phyloP scores from a whole-genome alignment of 2,329 filamentous ascomycete species.

The Xylaria sp. region DNA sequence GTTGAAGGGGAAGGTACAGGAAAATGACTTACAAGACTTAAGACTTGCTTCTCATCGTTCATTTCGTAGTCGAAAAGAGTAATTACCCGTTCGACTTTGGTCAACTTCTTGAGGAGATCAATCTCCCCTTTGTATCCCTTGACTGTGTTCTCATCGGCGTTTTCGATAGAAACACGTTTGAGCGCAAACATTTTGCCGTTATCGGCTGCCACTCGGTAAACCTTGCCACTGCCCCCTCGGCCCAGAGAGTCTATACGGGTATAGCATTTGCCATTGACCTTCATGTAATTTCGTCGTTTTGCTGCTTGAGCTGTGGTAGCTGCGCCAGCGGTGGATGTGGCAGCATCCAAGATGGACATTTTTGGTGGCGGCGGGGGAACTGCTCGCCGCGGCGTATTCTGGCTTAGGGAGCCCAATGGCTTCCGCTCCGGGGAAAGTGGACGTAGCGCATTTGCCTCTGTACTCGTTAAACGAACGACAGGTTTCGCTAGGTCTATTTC shows the following conservation, averaged over 20 bases:
- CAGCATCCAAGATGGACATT: constrained; percentile 95
- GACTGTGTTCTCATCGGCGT: constrained; percentile 85
- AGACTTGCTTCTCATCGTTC: constrained; percentile 88
- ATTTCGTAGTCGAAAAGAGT: constrained; percentile 92
- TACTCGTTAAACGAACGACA: constrained; percentile 61
- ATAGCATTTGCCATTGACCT: constrained; percentile 91
- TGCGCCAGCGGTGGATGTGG: constrained; percentile 84
- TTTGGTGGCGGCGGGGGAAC: constrained; percentile 89
- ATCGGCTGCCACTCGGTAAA: constrained; percentile 96
- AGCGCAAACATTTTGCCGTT: constrained; percentile 95
- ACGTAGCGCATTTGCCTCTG: constrained; percentile 54
- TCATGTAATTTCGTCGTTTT: constrained; percentile 84
- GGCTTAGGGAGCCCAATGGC: constrained; percentile 63
- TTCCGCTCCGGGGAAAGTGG: constrained; percentile 66
- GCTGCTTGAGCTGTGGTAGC: constrained; percentile 76
- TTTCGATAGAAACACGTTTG: constrained; percentile 91
- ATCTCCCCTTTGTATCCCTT: constrained; percentile 95
- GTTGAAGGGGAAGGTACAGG: neutral
- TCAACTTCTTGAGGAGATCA: constrained; percentile 83
- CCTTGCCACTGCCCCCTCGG: constrained; percentile 90
- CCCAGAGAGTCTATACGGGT: constrained; percentile 91
- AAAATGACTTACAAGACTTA: constrained; percentile 76
- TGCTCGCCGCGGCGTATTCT: constrained; percentile 79
- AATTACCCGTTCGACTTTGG: constrained; percentile 89
- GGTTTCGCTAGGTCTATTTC: constrained; percentile 67